Evolutionary conservation across 257 asterid species (phyloP).

Genomic region (Scutellaria galericulata): DNA sequence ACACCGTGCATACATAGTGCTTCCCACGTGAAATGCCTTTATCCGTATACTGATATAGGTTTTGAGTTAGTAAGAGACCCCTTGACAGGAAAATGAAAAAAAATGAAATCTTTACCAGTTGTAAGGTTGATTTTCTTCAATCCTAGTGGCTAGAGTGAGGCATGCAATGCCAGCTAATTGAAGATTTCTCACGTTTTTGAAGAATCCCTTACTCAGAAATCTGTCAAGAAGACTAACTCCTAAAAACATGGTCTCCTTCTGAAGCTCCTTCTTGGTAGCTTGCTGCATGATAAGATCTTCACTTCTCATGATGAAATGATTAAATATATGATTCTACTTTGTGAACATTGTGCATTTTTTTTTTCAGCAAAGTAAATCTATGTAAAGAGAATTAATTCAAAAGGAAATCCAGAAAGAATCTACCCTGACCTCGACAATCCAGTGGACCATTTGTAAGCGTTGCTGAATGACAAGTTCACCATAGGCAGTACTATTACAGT

Average conservation of each 20-base stretch:
- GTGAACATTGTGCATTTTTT: not conserved
- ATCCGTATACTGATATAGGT: constrained; percentile 55
- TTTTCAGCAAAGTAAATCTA: constrained; percentile 1
- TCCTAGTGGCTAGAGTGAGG: constrained; percentile 86
- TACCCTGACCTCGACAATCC: constrained; percentile 86
- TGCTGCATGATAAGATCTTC: constrained; percentile 52
- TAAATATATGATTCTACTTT: not conserved
- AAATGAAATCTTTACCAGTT: constrained; percentile 60
- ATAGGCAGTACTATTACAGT: constrained; percentile 58
- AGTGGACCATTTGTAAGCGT: constrained; percentile 84
- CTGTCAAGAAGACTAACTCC: constrained; percentile 88
- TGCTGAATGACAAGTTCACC: constrained; percentile 85
- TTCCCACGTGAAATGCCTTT: constrained; percentile 64
- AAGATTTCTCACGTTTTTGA: constrained; percentile 65
- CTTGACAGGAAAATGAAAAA: not conserved
- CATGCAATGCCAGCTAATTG: constrained; percentile 93
- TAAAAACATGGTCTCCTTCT: constrained; percentile 86
- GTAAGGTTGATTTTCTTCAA: constrained; percentile 95
- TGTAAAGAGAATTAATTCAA: not conserved
- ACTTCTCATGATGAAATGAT: constrained; percentile 5
- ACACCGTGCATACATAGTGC: constrained; percentile 59
- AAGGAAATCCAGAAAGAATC: constrained; percentile 13
- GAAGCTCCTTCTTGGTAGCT: constrained; percentile 67
- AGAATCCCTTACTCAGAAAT: constrained; percentile 83
- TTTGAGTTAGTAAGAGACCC: constrained; percentile 24